Evolutionary conservation across 805 yeast species (phyloP), one percentile per base, ranked within the genome.

Genomic region (Pichia kluyveri): DNA sequence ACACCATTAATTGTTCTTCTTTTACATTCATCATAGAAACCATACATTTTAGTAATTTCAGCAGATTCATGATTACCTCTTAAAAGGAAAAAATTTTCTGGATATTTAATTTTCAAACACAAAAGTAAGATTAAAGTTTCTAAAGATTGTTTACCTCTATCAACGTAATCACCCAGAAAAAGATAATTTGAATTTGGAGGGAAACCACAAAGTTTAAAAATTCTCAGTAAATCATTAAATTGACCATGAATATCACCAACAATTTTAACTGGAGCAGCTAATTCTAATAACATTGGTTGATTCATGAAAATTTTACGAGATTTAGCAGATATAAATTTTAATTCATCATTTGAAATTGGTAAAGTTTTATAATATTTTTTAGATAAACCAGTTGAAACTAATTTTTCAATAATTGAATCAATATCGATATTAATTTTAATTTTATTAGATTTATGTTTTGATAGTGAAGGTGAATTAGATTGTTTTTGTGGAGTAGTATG

Each of bases 181-280:
- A 77, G 62, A 56, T 76, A 77, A 57, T 77, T 77, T 3, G 80
- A 63, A 54, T 69, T 65, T 12, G 83, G 83, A 2, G 83, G 83
- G 51, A 72, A 77, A 0, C 83, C 83, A 59, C 80, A 76, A n/a
- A 71, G 63, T 56, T 76, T 74, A 61, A 77, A 76, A 37, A 77
- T 76, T 46, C 83, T 61, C 38, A 76, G 60, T 53, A 77, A 67
- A 59, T 77, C 83, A 53, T 68, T 65, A 55, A 72, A 77, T 55
- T 77, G 83, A 4, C 83, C 95, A 65, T 86, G 93, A 47, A 86
- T 82, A 66, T 87, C 89, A 40, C 93, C 93, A 8, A 85, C 91
- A 50, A 86, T 77, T 61, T 86, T 86, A 4, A 85, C 91, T 0
- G 93, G 90, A 0, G 93, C 83, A 2, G 84, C 80, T 51, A 83